These are phyloP conservation scores for Penicillium griseofulvum DNA, from an alignment of 2,329 filamentous ascomycete genomes.

Conservation along the genomic window DNA sequence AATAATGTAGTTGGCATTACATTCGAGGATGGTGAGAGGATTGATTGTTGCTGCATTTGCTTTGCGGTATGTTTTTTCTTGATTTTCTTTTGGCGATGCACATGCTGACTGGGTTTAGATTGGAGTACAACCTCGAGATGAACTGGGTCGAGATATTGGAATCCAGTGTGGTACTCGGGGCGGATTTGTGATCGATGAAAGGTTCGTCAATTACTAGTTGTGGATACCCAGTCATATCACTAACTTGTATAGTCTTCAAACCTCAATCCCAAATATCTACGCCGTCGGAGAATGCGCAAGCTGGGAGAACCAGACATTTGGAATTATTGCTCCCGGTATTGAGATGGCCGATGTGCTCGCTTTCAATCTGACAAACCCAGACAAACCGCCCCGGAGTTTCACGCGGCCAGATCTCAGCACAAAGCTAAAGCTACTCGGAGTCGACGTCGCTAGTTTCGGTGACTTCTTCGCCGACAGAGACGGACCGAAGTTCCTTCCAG, in stretches of 20 bases:
- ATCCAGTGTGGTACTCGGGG: conserved; percentile 70
- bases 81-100: background rate
- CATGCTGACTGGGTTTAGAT: conserved; percentile 49
- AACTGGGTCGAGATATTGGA: conserved; percentile 67
- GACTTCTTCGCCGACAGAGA: conserved; percentile 91
- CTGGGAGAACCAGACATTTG: conserved; percentile 83
- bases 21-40: conserved; percentile 76
- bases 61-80: conserved; percentile 60
- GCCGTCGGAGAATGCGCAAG: conserved; percentile 89
- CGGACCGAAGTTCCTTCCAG: conserved; percentile 72
- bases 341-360: conserved; percentile 91
- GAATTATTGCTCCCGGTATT: conserved; percentile 82
- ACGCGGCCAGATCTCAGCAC: conserved; percentile 85
- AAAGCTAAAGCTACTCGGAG: conserved; percentile 83
- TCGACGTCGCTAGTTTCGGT: conserved; percentile 89
- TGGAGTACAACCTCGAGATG: conserved; percentile 77
- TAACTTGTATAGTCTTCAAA: conserved; percentile 53
- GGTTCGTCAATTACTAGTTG: conserved; percentile 13
- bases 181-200: conserved; percentile 62
- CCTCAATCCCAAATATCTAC: conserved; percentile 71
- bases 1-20: conserved; percentile 70
- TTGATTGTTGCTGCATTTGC: conserved; percentile 77
- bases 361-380: conserved; percentile 83
- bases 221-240: background rate
- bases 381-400: conserved; percentile 67